Conservation (phyloP, 2,329 filamentous ascomycete species). For the Colletotrichum tofieldiae region DNA sequence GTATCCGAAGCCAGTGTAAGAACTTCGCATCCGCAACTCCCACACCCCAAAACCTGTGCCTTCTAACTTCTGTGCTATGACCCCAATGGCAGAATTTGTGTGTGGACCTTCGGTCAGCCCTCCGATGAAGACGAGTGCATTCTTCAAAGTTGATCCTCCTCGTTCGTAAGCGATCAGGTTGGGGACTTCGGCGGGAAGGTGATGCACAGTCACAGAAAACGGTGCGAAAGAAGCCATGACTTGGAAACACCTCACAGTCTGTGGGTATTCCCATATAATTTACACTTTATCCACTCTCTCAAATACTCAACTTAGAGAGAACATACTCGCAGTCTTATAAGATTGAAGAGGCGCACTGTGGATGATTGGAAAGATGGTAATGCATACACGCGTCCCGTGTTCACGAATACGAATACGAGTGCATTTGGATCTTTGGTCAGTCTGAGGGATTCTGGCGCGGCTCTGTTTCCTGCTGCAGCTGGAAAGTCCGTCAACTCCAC, state of each 20-base stretch:
- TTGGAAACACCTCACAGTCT: not conserved
- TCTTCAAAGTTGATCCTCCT: not conserved
- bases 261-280: not conserved
- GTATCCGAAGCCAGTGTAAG: slow-evolving; percentile 67
- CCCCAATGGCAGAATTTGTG: slow-evolving; percentile 70
- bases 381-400: not conserved
- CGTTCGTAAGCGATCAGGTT: slow-evolving; percentile 1
- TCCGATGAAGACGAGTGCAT: not conserved
- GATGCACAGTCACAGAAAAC: not conserved
- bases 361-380: not conserved
- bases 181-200: not conserved
- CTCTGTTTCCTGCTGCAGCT: not conserved
- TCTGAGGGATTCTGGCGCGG: not conserved
- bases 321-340: not conserved
- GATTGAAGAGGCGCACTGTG: not conserved
- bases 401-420: not conserved
- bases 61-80: slow-evolving; percentile 62
- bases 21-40: slow-evolving; percentile 69
- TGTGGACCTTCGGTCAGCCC: slow-evolving; percentile 76
- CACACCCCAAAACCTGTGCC: slow-evolving; percentile 65
- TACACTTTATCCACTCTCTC: not conserved
- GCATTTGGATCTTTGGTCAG: not conserved
- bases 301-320: not conserved
- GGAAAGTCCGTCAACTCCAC: not conserved
- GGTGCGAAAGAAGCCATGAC: not conserved